Conservation (phyloP, 73 alveolate genomes). For the Durusdinium trenchii region DNA sequence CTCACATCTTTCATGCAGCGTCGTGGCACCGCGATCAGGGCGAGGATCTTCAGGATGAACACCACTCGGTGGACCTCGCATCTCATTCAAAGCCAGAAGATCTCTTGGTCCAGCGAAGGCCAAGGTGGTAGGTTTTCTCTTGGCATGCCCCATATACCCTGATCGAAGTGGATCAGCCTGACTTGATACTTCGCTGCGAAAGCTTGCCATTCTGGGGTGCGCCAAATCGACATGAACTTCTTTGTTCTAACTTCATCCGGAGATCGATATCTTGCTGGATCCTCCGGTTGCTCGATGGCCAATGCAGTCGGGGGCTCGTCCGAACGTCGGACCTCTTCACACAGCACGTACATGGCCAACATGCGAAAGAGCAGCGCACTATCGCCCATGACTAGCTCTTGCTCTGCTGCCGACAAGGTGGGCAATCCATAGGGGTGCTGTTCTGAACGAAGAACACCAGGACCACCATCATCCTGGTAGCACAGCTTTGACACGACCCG, state of each 20-base stretch:
- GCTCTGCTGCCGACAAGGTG: neutral
- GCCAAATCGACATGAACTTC: conserved; percentile 11
- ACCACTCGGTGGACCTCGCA: neutral
- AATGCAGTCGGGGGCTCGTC: neutral
- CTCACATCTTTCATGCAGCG: neutral
- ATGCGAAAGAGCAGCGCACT: neutral
- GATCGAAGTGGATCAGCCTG: neutral
- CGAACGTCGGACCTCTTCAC: neutral
- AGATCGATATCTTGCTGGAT: neutral
- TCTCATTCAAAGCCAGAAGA: neutral
- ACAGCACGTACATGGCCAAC: neutral
- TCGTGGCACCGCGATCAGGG: neutral
- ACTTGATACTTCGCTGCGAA: neutral
- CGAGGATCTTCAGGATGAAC: neutral
- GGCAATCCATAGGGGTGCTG: conserved; percentile 8
- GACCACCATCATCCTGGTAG: neutral
- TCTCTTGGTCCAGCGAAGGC: neutral
- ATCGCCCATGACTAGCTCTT: neutral
- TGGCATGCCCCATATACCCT: neutral
- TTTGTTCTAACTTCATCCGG: neutral
- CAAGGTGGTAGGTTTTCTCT: neutral
- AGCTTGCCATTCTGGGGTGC: neutral
- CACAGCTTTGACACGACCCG: neutral
- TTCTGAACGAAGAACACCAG: neutral
- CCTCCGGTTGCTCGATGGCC: neutral